Conservation (phyloP, 1,284 basidiomycete genomes). For the Takashimella tepidaria region DNA sequence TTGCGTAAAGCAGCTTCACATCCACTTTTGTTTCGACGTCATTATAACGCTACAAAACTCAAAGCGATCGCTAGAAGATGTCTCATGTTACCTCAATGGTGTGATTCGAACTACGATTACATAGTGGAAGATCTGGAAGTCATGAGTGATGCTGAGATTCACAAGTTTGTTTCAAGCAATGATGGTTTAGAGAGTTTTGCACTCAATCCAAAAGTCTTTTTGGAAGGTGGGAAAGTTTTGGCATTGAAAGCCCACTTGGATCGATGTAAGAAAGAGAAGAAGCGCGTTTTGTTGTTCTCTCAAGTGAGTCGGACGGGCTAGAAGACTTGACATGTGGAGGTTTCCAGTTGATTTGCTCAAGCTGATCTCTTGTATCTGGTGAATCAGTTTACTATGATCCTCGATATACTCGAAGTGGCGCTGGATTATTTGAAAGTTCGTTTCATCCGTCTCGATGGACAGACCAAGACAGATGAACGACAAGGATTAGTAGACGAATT, state of each 20-base stretch:
- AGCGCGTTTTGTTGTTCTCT: conserved; percentile 88
- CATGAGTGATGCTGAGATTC: conserved; percentile 92
- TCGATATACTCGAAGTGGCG: conserved; percentile 87
- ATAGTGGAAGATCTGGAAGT: conserved; percentile 87
- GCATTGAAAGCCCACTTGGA: conserved; percentile 68
- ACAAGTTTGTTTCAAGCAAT: conserved; percentile 65
- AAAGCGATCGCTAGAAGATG: conserved; percentile 72
- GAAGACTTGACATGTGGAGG: too few species aligned
- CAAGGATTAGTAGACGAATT: conserved; percentile 95
- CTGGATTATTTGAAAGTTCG: conserved; percentile 70
- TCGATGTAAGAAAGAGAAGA: conserved; percentile 62
- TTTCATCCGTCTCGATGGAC: conserved; percentile 86
- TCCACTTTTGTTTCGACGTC: conserved; percentile 86
- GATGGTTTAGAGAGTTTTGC: conserved; percentile 75
- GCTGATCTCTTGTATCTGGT: too few species aligned
- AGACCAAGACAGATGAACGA: conserved; percentile 87
- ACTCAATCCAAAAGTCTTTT: conserved; percentile 68
- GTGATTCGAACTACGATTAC: conserved; percentile 69
- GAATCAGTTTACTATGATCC: conserved; percentile 92
- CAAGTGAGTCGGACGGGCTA: conserved; percentile 65
- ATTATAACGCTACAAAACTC: conserved; percentile 73
- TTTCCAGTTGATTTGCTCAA: background rate
- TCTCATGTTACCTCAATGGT: conserved; percentile 80
- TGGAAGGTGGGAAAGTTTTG: conserved; percentile 84
- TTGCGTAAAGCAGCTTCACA: conserved; percentile 92